Conservation (phyloP, 495 filamentous ascomycete genomes). For the Baudoinia panamericana region DNA sequence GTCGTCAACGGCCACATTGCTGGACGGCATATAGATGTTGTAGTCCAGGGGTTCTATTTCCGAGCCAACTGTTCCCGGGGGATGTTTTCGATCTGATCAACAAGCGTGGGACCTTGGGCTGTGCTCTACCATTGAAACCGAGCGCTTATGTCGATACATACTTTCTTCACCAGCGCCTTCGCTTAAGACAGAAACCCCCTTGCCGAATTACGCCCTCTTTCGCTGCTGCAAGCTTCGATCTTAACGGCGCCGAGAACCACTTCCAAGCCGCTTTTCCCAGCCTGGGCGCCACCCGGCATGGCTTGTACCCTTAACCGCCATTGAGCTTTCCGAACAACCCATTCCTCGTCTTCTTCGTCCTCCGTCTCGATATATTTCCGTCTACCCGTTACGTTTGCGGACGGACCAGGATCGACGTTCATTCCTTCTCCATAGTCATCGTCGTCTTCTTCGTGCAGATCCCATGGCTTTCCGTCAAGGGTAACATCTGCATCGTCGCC, state of each 20-base stretch:
- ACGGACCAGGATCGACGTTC: slow-evolving; percentile 5
- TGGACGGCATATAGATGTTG: no score
- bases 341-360: slow-evolving; percentile 33
- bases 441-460: slow-evolving; percentile 25
- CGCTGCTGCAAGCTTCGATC: slow-evolving; percentile 57
- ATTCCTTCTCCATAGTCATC: slow-evolving; percentile 15
- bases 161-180: no score
- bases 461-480: slow-evolving; percentile 45
- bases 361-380: slow-evolving; percentile 13
- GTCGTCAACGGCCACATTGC: no score
- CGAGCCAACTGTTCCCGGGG: no score
- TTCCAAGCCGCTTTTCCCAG: slow-evolving; percentile 38
- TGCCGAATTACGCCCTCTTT: slow-evolving; percentile 53
- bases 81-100: no score
- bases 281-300: slow-evolving; percentile 10
- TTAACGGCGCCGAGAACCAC: slow-evolving; percentile 68
- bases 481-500: slow-evolving; percentile 54
- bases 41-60: no score
- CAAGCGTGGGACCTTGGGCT: no score
- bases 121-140: no score
- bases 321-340: slow-evolving; percentile 65
- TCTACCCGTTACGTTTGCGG: slow-evolving; percentile 3
- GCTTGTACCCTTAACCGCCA: slow-evolving; percentile 63
- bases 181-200: slow-evolving; percentile 47
- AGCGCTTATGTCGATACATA: no score